phyloP scores from a whole-genome alignment of 306 rosid genomes.

The Cicer chorassanicum region DNA sequence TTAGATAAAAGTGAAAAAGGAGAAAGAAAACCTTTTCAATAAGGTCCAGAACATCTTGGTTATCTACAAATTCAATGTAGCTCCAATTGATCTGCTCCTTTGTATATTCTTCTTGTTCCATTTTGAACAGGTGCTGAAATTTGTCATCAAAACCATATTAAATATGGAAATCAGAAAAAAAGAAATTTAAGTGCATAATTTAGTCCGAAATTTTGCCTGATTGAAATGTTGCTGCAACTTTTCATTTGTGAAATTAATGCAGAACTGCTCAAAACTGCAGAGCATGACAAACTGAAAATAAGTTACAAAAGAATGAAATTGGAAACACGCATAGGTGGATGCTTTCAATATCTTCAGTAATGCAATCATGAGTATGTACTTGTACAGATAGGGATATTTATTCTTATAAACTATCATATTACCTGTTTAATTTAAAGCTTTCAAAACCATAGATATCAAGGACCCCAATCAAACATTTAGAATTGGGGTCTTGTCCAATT shows the following conservation, averaged over 20 bases:
- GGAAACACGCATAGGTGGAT: conserved; percentile 44
- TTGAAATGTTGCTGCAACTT: conserved; percentile 98
- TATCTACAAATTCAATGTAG: conserved; percentile 97
- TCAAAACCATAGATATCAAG: conserved; percentile 99
- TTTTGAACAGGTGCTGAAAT: conserved; percentile 93
- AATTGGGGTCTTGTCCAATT: conserved; percentile 92
- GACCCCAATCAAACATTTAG: conserved; percentile 90
- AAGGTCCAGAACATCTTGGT: conserved; percentile 97
- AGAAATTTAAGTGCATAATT: conserved; percentile 41
- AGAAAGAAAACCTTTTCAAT: conserved; percentile 80
- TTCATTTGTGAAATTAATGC: conserved; percentile 98
- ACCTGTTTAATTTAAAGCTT: conserved; percentile 97
- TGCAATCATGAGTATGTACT: conserved; percentile 39
- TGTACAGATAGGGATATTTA: conserved; percentile 24
- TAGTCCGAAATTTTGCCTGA: conserved; percentile 66
- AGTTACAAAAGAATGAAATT: conserved; percentile 58
- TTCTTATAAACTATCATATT: conserved; percentile 47
- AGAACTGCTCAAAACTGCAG: conserved; percentile 99
- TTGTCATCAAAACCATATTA: conserved; percentile 45
- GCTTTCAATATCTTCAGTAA: conserved; percentile 44
- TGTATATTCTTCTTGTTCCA: conserved; percentile 99
- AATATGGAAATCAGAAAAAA: conserved; percentile 37
- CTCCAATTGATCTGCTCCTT: conserved; percentile 98
- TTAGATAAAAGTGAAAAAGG: conserved; percentile 33
- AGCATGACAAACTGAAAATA: conserved; percentile 63